Base-by-base conservation (phyloP, 805 yeast genomes). In the Candida piceae region DNA sequence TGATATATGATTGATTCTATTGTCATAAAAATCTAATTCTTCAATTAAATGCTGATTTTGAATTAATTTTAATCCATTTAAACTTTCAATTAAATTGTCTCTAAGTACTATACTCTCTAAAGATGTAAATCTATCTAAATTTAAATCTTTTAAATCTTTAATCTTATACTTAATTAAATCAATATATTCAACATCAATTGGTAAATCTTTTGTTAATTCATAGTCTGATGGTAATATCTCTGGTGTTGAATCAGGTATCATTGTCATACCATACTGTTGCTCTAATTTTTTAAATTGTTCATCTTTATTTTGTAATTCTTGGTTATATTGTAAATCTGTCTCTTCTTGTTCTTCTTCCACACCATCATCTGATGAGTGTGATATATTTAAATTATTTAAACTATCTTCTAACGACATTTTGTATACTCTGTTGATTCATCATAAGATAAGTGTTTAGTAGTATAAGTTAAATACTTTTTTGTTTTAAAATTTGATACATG, bases 21-120 rank as follows among this genome's bases (percentile, higher is more conserved):
- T 93, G 61, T 93, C 98, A 57, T 93, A 93, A 22, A 89, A 68
- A 59, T 93, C 98, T 40, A 93, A 63, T 42, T 87, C 93, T 46
- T 76, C 84, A 48, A 93, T 50, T 1, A 69, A 67, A 2, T 70
- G 76, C 27, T 62, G 67, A 13, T 76, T 75, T 3, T 35, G 41
- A 8, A 83, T 52, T 10, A 63, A 64, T 40, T 88, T 88, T 15
- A 90, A 64, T 8, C 78, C 88, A 30, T 77, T 72, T 26, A 89
- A 69, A n/a, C 82, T 73, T 20, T 83, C 79, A 27, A 93, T 66
- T 45, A 87, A 64, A 58, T 93, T 93, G 53, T 88, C 95, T 55
- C 98, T 74, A 41, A 93, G 66, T 42, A 88, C 82, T 16, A 90
- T 63, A 4, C 67, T 55, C 46, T 74, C 78, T 41, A 88, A 63